phyloP scores from a whole-genome alignment of 345 rosid species.

The Pistacia vera region DNA sequence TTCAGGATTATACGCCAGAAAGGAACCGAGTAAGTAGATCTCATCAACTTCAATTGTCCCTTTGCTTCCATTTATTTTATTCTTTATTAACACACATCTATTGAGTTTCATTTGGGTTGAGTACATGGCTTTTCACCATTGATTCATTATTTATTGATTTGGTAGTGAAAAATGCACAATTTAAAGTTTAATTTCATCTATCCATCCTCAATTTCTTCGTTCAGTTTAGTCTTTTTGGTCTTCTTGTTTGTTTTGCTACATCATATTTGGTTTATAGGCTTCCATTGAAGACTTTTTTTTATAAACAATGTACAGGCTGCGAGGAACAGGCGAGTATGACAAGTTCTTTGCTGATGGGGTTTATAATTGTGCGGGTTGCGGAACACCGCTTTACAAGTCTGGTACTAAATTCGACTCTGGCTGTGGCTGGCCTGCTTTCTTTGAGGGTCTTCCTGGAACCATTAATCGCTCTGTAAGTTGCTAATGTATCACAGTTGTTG shows the following conservation, averaged over 20 bases:
- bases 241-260: background rate
- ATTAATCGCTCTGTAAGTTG: slow-evolving; percentile 52
- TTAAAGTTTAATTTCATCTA: too few species aligned
- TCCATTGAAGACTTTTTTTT: too few species aligned
- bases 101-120: too few species aligned
- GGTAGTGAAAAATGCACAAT: too few species aligned
- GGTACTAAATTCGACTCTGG: slow-evolving; percentile 67
- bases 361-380: slow-evolving; percentile 69
- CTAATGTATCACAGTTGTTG: background rate
- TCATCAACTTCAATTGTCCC: too few species aligned
- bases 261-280: too few species aligned
- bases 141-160: too few species aligned
- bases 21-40: slow-evolving; percentile 56
- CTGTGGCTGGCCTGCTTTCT: slow-evolving; percentile 91
- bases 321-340: slow-evolving; percentile 60
- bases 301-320: slow-evolving; percentile 24
- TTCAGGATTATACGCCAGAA: slow-evolving; percentile 66
- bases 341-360: slow-evolving; percentile 56
- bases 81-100: too few species aligned
- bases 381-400: slow-evolving; percentile 62
- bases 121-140: too few species aligned
- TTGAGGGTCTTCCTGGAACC: slow-evolving; percentile 69
- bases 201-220: background rate
- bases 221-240: background rate
- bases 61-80: too few species aligned